Conservation (phyloP, 441 rosid genomes). For the Corymbia calophylla region DNA sequence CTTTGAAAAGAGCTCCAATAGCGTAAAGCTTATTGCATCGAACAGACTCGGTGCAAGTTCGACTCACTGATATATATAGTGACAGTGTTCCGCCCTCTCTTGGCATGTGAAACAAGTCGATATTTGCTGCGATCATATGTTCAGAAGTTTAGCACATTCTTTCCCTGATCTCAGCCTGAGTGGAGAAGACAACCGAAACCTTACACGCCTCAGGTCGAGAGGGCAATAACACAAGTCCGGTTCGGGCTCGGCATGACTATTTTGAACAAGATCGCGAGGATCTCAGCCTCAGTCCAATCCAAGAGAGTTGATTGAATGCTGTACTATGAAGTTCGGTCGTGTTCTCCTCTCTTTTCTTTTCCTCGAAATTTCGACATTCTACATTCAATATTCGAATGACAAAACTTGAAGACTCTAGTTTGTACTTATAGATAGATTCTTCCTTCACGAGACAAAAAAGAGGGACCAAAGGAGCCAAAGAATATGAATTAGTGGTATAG, state of each 20-base stretch:
- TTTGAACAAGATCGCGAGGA: background rate
- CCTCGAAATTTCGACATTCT: background rate
- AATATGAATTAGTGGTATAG: too few species aligned
- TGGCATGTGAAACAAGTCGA: background rate
- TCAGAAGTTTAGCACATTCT: background rate
- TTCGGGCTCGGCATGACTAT: background rate
- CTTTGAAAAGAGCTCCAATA: background rate
- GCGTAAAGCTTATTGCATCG: background rate
- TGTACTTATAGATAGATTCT: too few species aligned
- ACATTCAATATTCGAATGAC: background rate
- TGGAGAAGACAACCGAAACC: background rate
- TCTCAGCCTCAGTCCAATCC: background rate
- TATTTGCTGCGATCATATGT: background rate
- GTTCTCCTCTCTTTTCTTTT: background rate
- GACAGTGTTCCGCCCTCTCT: background rate
- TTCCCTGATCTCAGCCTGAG: background rate
- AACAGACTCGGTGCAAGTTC: background rate
- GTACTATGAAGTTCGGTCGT: background rate
- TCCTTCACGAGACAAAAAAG: too few species aligned
- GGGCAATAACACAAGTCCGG: background rate
- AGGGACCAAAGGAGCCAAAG: too few species aligned
- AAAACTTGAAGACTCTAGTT: background rate
- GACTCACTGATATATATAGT: background rate
- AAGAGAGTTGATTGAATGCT: background rate
- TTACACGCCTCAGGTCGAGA: fast-evolving